A percentile compares a stretch with the other conserved stretches of the same genome.
Conservation (phyloP, 2,329 filamentous ascomycete species). For the Ophiostoma montium region DNA sequence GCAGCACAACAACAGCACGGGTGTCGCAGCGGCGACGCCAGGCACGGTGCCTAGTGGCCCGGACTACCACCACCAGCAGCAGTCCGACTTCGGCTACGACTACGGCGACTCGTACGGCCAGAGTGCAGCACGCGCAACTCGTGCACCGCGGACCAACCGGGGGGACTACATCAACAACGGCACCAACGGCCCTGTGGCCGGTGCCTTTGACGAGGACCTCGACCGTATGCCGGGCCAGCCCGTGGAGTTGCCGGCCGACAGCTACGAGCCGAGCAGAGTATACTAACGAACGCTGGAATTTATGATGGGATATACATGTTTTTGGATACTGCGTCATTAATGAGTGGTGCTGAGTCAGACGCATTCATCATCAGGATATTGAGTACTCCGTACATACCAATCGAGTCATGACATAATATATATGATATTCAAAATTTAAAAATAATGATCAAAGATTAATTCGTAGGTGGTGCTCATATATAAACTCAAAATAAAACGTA, state of each 20-base stretch:
- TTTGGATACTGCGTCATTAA: too few relatives aligned
- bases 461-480: too few relatives aligned
- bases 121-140: constrained; percentile 11
- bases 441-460: too few relatives aligned
- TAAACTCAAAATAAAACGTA: too few relatives aligned
- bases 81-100: constrained; percentile 5
- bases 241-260: background rate
- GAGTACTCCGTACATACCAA: too few relatives aligned
- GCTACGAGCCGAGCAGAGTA: constrained; percentile 6
- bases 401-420: too few relatives aligned
- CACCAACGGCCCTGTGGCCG: background rate
- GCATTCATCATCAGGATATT: too few relatives aligned
- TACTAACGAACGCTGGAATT: background rate
- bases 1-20: background rate
- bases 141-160: constrained; percentile 7
- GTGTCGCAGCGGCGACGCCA: background rate
- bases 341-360: too few relatives aligned
- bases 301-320: too few relatives aligned
- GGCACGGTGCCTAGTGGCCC: background rate
- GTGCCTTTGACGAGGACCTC: background rate
- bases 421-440: too few relatives aligned
- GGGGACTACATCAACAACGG: background rate
- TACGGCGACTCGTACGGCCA: constrained; percentile 5
- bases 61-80: background rate
- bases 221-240: background rate